Evolutionary conservation across 805 yeast species (phyloP), one percentile per base, ranked within the genome.

Genomic region (Phaffomyces opuntiae): DNA sequence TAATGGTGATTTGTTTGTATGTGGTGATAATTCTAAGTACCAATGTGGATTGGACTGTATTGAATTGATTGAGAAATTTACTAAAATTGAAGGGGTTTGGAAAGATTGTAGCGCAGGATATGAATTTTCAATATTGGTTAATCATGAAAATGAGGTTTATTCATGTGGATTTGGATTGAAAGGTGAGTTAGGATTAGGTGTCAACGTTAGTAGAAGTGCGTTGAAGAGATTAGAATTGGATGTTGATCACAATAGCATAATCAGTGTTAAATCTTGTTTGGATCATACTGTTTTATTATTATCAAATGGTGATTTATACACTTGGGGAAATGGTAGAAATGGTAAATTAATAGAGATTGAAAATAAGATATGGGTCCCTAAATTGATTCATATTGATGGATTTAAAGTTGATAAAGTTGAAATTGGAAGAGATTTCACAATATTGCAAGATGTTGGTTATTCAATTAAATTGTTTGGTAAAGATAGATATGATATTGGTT

Each of bases 121-220:
- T 95, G 91, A 82, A 49, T 86, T 69, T 54, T 71, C 84, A 0
- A 63, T 84, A 0, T 61, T 84, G 4, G 71, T 82, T 0, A 66
- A 70, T 38, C 45, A 36, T 0, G 42, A 59, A 0, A 66, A 72
- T 43, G 63, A 62, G 6, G 55, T 88, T 0, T 78, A 63, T 55
- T 64, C 70, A 0, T 66, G 78, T 50, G 96, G 96, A 0, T 33
- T 49, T 6, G 96, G 96, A 0, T 61, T 65, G 0, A 78, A 78
- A 47, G 96, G 96, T 0, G 96, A 87, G 57, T 65, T 88, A 32
- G 96, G 95, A 0, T 49, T 65, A 9, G 81, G 77, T 0, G 48
- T 50, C 1, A 42, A 40, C 3, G 45, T 58, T 0, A 39, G 40
- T 4, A 44, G 32, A 16, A 29, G 44, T 9, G 6, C 26, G 4